Conservation (phyloP, 768 basidiomycete genomes). For the Kwoniella mangroviensis region DNA sequence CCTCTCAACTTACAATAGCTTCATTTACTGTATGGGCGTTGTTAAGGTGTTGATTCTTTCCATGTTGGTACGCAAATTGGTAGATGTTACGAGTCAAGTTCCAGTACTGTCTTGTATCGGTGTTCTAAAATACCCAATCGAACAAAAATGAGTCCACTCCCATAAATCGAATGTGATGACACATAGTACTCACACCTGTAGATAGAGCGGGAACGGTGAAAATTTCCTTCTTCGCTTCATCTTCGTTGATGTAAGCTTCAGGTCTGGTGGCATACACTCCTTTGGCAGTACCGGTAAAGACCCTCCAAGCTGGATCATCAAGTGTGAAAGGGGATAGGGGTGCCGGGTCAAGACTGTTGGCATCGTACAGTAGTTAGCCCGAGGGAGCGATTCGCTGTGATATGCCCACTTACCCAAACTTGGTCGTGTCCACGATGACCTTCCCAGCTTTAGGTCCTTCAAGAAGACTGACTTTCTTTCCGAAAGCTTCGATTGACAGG, state of each 20-base stretch:
- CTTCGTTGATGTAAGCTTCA: constrained; percentile 23
- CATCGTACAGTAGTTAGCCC: neutral
- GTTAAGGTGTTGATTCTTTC: constrained; percentile 10
- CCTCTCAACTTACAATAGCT: constrained; percentile 30
- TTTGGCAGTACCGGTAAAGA: constrained; percentile 27
- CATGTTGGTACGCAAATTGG: constrained; percentile 41
- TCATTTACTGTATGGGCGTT: constrained; percentile 59
- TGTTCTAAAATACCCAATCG: constrained; percentile 28
- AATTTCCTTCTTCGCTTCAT: constrained; percentile 30
- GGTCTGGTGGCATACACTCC: constrained; percentile 32
- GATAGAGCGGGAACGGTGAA: constrained; percentile 29
- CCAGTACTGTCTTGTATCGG: constrained; percentile 54
- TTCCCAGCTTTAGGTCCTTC: constrained; percentile 8
- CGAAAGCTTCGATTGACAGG: constrained; percentile 45
- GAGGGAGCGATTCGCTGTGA: too few species aligned
- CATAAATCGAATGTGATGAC: neutral
- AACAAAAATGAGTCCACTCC: neutral
- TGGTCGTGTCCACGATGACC: neutral
- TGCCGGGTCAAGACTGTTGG: constrained; percentile 19
- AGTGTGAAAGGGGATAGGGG: constrained; percentile 32
- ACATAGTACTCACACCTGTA: constrained; percentile 21
- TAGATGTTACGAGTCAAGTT: constrained; percentile 53
- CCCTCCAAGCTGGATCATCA: constrained; percentile 12
- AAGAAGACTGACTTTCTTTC: constrained; percentile 17
- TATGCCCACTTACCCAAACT: neutral